Base-by-base conservation (phyloP, 2,329 filamentous ascomycete genomes). In the Emmonsiellopsis sp. region DNA sequence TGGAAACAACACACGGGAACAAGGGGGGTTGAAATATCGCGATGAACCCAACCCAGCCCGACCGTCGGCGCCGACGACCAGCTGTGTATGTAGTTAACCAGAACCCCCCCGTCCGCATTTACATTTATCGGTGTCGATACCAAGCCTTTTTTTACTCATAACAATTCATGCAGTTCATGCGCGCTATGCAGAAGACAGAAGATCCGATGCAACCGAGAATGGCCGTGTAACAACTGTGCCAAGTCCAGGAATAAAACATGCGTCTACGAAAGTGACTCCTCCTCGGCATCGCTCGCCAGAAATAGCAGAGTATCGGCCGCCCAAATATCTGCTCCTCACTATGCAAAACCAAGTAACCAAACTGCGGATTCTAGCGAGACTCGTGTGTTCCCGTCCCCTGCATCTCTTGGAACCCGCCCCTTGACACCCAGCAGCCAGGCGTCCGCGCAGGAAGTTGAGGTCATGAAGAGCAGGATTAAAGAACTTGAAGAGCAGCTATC, bases 181-280 rank as follows among this genome's bases (percentile, higher is more conserved):
- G 69, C 75, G 58, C 71, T 80, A 42, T 85, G 83, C 61, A 73
- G 82, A 43, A 75, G 69, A 53, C 79, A 81, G 41, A 86, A 85
- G 65, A 78, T 85, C 55, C 75, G 76, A 46, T 85, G 82, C 61
- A 78, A 85, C 61, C 77, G 79, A 48, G 76, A 77, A 55, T 65
- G 69, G 6, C 83, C 83, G 1, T 85, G 82, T 60, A 75, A 71
- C 55, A 81, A 82, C 54, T 85, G 83, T 61, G 55, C 77, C n/a
- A 76, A 77, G 57, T 79, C 79, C 20, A 76, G 73, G 58, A 77
- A 76, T 53, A 70, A 70, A 15, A 69, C 71, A 20, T 84, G 81
- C 61, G 72, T 77, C 1, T 83, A 81, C 59, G 63, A 68, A 7
- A 31, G 30, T 34, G 62, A 59, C 51, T 51, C 57, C 37, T 20